Base-by-base conservation (phyloP, 1,139 yeast genomes). In the Suhomyces anneliseae region DNA sequence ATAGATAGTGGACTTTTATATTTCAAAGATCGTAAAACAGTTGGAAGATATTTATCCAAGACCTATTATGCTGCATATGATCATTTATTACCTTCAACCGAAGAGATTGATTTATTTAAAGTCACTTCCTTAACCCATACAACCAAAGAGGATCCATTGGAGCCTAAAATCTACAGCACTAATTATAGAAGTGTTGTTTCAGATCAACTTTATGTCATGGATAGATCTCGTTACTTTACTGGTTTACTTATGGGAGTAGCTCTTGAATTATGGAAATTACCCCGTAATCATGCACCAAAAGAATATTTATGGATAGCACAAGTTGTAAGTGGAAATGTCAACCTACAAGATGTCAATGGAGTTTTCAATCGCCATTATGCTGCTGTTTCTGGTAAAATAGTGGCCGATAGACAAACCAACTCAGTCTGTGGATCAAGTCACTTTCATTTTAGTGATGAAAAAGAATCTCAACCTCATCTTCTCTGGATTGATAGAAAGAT, bases 1-100 rank as follows among this genome's bases (percentile, higher is more conserved):
- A 41, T 32, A 15, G 38, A 46, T 2, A 51, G 51, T 2, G 61
- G 61, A 7, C 58, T 65, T 2, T 52, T 53, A 33, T 60, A 59
- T 40, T 62, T 57, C 53, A 54, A 51, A 36, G 62, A 59, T 42
- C 42, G 37, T 14, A 54, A 54, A 47, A 14, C 38, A 7, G 40
- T 10, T 10, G 31, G 26, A 27, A n/a, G 14, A 4, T 33, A 33
- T 35, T 38, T 33, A n/a, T 34, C 9, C 27, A n/a, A n/a, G n/a
- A 36, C 46, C 1, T 44, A 44, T 37, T 9, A 15, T 7, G 34
- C 12, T 2, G 32, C 26, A 6, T 44, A 44, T 32, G 35, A 34
- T n/a, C 10, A 19, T 6, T 15, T 44, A 6, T 14, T 44, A 32
- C 43, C 46, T 3, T 10, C 40, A 3, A 8, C 3, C 14, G 27